These are phyloP conservation scores for Fusarium devonianum DNA, from an alignment of 2,329 filamentous ascomycete species.

Conservation along the genomic window DNA sequence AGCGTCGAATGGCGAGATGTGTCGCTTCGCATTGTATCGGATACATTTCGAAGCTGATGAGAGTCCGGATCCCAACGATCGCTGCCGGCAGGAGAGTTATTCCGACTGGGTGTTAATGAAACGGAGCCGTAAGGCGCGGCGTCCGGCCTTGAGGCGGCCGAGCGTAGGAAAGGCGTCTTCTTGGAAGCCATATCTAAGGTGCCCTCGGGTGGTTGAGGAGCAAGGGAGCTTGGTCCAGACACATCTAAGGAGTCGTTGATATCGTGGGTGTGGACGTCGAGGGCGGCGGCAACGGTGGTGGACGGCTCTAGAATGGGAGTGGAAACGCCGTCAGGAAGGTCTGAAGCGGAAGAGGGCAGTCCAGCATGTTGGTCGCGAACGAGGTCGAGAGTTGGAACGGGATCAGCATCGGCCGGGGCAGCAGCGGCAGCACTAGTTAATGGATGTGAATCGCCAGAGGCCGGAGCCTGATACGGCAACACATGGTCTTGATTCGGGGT, in stretches of 20 bases:
- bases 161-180: constrained; percentile 48
- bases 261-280: constrained; percentile 10
- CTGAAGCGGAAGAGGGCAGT: constrained; percentile 10
- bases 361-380: constrained; percentile 23
- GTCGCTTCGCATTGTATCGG: constrained; percentile 46
- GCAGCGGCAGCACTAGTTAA: constrained; percentile 33
- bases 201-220: constrained; percentile 23
- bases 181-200: constrained; percentile 47
- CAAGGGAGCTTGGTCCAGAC: constrained; percentile 32
- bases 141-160: constrained; percentile 40
- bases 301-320: constrained; percentile 1
- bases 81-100: constrained; percentile 47
- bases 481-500: constrained; percentile 38
- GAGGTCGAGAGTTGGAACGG: constrained; percentile 16
- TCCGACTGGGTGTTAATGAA: constrained; percentile 46
- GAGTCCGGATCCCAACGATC: constrained; percentile 43
- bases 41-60: constrained; percentile 46
- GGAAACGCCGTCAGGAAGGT: constrained; percentile 17
- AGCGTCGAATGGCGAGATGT: constrained; percentile 44
- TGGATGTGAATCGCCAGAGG: constrained; percentile 36
- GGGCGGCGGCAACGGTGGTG: constrained; percentile 4
- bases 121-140: constrained; percentile 51
- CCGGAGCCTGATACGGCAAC: constrained; percentile 36
- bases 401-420: constrained; percentile 16
- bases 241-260: constrained; percentile 38